Conservation (phyloP, 306 rosid species). For the Dalbergia cultrata region DNA sequence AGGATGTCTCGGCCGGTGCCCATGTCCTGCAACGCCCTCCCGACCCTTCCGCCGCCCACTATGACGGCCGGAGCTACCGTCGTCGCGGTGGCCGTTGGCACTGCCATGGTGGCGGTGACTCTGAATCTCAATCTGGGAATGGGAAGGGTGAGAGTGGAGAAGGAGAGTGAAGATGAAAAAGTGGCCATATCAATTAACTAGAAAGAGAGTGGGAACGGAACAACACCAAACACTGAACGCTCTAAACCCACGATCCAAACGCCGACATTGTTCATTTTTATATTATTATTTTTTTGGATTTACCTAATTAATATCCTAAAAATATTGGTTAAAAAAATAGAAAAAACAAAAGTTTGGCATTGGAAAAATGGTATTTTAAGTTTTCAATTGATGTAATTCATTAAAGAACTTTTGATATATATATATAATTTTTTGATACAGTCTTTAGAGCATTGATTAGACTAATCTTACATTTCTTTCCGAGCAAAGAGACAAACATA, state of each 20-base stretch:
- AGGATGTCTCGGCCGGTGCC: slow-evolving; percentile 76
- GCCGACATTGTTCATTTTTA: not conserved
- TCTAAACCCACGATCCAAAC: not conserved
- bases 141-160: slow-evolving; percentile 43
- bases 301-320: too few relatives aligned
- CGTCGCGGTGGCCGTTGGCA: slow-evolving; percentile 39
- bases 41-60: slow-evolving; percentile 92
- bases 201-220: not conserved
- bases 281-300: too few relatives aligned
- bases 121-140: slow-evolving; percentile 30
- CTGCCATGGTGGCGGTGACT: slow-evolving; percentile 50
- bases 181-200: slow-evolving; percentile 46
- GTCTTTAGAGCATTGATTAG: too few relatives aligned
- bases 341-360: too few relatives aligned
- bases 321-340: too few relatives aligned
- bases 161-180: slow-evolving; percentile 2
- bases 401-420: too few relatives aligned
- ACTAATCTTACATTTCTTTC: too few relatives aligned
- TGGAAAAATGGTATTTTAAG: too few relatives aligned
- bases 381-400: too few relatives aligned
- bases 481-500: too few relatives aligned
- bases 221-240: not conserved
- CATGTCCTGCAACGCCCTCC: slow-evolving; percentile 78
- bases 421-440: too few relatives aligned
- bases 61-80: slow-evolving; percentile 82